These are phyloP conservation scores for Brassica rapa DNA, from an alignment of 345 rosid species.

Conservation along the genomic window DNA sequence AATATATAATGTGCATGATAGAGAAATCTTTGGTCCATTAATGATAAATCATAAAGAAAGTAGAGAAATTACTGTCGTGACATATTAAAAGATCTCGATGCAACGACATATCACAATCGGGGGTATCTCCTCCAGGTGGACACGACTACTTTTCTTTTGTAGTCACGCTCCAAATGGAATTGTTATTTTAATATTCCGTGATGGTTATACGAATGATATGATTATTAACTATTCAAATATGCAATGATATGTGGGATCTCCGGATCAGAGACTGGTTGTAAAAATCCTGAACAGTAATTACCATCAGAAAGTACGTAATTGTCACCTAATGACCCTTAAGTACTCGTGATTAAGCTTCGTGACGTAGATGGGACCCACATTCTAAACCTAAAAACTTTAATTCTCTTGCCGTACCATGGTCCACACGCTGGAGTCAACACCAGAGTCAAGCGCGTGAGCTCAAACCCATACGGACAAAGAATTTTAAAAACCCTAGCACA, in stretches of 20 bases:
- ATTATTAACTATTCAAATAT: too few species aligned
- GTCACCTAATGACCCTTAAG: not conserved
- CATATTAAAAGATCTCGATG: not conserved
- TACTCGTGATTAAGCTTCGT: not conserved
- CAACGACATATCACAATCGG: constrained; percentile 7
- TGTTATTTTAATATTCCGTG: not conserved
- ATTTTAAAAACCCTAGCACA: constrained; percentile 8
- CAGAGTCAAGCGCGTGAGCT: constrained; percentile 39
- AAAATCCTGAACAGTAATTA: not conserved
- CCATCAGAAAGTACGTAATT: constrained; percentile 16
- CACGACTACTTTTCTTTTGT: constrained; percentile 1
- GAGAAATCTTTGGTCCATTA: not conserved
- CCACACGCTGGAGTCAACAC: constrained; percentile 34
- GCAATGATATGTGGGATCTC: not conserved
- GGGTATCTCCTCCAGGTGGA: constrained; percentile 21
- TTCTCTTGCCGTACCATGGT: constrained; percentile 25
- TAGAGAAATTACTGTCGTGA: not conserved
- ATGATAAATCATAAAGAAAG: not conserved
- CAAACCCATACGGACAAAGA: constrained; percentile 25
- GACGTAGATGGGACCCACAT: constrained; percentile 7
- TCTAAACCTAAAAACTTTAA: constrained; percentile 12
- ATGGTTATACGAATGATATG: not conserved
- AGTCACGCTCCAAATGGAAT: constrained; percentile 14
- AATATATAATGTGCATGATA: not conserved
- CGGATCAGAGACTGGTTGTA: not conserved